Evolutionary conservation across 176 grass and related monocot genomes (phyloP).

Genomic region (Aegilops speltoides): DNA sequence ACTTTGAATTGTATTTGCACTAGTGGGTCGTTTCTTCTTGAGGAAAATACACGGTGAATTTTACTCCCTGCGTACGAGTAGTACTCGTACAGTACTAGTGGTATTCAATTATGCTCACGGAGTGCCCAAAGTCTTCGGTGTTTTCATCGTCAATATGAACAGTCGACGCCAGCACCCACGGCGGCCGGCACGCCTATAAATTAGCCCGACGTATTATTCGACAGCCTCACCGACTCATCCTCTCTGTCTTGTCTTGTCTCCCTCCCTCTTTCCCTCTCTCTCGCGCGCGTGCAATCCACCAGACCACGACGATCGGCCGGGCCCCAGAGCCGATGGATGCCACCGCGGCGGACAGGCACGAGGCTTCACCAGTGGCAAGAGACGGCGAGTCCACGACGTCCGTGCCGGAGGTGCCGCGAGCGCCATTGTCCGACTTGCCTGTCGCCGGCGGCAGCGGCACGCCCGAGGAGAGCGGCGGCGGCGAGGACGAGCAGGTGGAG

Average conservation of each 20-base stretch:
- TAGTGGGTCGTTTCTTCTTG: too few relatives aligned
- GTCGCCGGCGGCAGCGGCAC: not conserved
- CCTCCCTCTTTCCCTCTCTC: too few relatives aligned
- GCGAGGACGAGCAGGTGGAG: slow-evolving; percentile 44
- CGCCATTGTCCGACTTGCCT: not conserved
- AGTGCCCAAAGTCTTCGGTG: not conserved
- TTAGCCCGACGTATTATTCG: not conserved
- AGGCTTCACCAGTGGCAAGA: not conserved
- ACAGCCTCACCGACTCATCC: not conserved
- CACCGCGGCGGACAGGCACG: not conserved
- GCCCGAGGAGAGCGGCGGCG: not conserved
- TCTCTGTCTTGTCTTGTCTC: not conserved
- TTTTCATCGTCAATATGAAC: not conserved
- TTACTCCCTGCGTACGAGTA: not conserved
- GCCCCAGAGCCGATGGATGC: not conserved
- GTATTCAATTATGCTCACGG: not conserved
- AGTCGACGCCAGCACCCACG: not conserved
- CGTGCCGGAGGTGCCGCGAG: not conserved
- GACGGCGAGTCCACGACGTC: not conserved
- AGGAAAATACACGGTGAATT: not conserved
- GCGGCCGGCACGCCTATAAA: not conserved
- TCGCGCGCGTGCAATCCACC: too few relatives aligned
- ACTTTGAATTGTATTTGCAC: not conserved
- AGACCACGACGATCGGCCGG: not conserved
- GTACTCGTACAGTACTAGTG: not conserved